phyloP scores from a whole-genome alignment of 2,329 filamentous ascomycete species.

The Fusarium xyrophilum region DNA sequence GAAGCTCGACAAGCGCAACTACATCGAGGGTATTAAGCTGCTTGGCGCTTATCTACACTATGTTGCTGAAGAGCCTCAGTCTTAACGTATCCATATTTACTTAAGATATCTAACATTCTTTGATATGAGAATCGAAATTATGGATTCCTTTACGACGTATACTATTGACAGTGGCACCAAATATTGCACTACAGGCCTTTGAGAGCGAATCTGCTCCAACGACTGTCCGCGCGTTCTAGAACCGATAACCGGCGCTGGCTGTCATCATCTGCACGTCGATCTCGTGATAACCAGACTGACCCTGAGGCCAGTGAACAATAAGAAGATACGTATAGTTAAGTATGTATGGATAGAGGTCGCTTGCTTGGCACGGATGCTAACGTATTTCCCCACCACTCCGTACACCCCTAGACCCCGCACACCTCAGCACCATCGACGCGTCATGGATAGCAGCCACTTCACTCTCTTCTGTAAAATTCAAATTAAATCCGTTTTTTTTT shows the following conservation, averaged over 20 bases:
- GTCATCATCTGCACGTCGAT: background rate
- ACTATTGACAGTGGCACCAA: background rate
- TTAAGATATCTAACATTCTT: conserved; percentile 17
- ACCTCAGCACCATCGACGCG: too few species aligned
- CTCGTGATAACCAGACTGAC: background rate
- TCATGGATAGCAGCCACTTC: too few species aligned
- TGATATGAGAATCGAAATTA: conserved; percentile 5
- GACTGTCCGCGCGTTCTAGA: background rate
- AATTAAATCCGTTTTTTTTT: too few species aligned
- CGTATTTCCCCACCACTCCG: too few species aligned
- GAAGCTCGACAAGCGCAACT: conserved; percentile 96
- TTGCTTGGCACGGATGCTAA: background rate
- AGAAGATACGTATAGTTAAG: conserved; percentile 19
- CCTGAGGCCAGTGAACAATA: background rate
- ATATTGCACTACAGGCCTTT: background rate
- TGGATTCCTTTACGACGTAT: background rate
- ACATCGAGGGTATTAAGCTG: conserved; percentile 97
- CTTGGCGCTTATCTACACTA: conserved; percentile 96
- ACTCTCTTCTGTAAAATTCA: too few species aligned
- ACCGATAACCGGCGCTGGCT: background rate
- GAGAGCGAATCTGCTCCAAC: background rate
- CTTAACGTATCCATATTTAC: conserved; percentile 34
- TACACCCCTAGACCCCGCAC: too few species aligned
- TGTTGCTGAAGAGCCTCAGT: conserved; percentile 82
- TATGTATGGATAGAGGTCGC: background rate